Base-by-base conservation (phyloP, 176 grass and related monocot genomes). In the Avena atlantica region DNA sequence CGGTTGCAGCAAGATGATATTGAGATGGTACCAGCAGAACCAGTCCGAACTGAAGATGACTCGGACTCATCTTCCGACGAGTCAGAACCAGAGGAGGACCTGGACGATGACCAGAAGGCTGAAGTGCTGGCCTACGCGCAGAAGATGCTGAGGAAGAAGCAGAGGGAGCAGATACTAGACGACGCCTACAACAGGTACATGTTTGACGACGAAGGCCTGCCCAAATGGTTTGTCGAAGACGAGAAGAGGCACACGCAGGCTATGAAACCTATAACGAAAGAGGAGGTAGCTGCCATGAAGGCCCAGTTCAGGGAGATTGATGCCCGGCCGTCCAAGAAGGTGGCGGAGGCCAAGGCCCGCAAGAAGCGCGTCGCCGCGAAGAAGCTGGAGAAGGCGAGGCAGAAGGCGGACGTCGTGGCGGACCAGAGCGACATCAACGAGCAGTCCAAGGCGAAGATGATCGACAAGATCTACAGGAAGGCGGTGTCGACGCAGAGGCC, bases 131-230 rank as follows among this genome's bases (percentile, higher is more conserved):
- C 97, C 25, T 96, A 96, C 25, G 97, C 97, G 8, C 96, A 94
- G 72, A 96, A 99, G 61, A 99, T 99, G 97, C 11, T 96, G 85
- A 93, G 94, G 84, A 99, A 99, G 92, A 99, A 99, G 83, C 90
- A 94, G 68, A 92, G 97, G 72, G 97, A 99, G 76, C 92, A 96
- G 76, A 96, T 99, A 52, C 92, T 99, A 21, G 97, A 99, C 52
- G 94, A 96, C 53, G 90, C 92, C 65, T 99, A 96, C 82, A 92
- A 96, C 77, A 99, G 85, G 85, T 90, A 99, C 87, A 93, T 96
- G 92, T 96, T 99, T 25, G 92, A 99, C 11, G 97, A 96, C 3
- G 85, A 90, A 83, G 94, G 97, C 37, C 80, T 99, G 27, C 97
- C 97, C 10, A 89, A 75, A 47, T 99, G 97, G 97, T 99, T 96